phyloP scores from a whole-genome alignment of 345 rosid genomes.

The Eucalyptus curtisii region DNA sequence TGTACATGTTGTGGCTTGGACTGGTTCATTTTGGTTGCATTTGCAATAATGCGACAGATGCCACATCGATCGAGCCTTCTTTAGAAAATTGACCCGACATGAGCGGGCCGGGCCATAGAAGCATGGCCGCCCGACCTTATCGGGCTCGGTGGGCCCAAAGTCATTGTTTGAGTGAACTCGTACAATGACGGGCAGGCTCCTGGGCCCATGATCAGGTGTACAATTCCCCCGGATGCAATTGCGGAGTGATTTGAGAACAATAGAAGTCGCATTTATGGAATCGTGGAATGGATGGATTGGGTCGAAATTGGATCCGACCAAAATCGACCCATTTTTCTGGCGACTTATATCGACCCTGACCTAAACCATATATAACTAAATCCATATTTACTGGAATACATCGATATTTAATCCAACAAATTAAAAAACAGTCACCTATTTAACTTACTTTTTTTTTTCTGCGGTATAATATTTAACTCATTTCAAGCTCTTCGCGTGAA shows the following conservation, averaged over 20 bases:
- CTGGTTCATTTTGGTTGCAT: neutral
- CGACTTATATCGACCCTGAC: neutral
- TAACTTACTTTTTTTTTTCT: neutral
- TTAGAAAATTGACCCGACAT: neutral
- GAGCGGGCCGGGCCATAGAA: neutral
- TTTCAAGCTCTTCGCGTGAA: neutral
- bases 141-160: neutral
- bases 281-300: fast-evolving
- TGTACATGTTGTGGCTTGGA: neutral
- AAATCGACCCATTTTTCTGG: too few relatives aligned
- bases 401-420: neutral
- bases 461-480: neutral
- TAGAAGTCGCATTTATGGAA: neutral
- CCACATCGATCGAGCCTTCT: neutral
- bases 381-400: neutral
- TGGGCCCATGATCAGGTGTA: neutral
- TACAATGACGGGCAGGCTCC: neutral
- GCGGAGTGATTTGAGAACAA: neutral
- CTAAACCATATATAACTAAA: neutral
- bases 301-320: fast-evolving
- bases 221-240: neutral
- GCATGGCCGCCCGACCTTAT: neutral
- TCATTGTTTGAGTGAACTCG: neutral
- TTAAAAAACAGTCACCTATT: neutral
- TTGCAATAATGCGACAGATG: neutral